phyloP scores from a whole-genome alignment of 805 yeast species.

The Vanderwaltozyma verrucispora region DNA sequence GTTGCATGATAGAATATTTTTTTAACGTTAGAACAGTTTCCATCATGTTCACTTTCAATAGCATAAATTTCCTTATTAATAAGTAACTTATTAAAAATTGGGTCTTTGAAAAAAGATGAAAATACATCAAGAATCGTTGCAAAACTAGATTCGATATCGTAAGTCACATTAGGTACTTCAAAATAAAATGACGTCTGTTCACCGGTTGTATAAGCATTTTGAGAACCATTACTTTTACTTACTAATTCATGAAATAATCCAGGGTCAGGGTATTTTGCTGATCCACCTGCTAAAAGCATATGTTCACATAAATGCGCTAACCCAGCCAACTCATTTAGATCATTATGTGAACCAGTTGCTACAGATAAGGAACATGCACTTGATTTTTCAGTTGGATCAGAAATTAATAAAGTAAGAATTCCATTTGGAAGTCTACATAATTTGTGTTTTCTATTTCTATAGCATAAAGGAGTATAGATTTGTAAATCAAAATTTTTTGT shows the following conservation, averaged over 20 bases:
- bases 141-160: conserved; percentile 31
- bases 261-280: conserved; percentile 42
- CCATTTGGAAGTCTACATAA: conserved; percentile 56
- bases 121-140: conserved; percentile 39
- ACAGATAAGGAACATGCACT: conserved; percentile 69
- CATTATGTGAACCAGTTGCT: conserved; percentile 71
- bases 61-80: conserved; percentile 46
- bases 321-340: conserved; percentile 62
- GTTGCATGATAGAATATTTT: conserved; percentile 52
- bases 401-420: conserved; percentile 52
- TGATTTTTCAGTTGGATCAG: conserved; percentile 57
- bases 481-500: conserved; percentile 15
- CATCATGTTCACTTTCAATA: conserved; percentile 55
- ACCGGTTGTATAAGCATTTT: conserved; percentile 62
- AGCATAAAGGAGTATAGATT: conserved; percentile 29
- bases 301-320: conserved; percentile 89
- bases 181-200: conserved; percentile 56
- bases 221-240: conserved; percentile 41
- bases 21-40: conserved; percentile 35
- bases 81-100: conserved; percentile 36
- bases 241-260: conserved; percentile 36
- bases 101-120: conserved; percentile 40
- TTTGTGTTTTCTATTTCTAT: conserved; percentile 33
- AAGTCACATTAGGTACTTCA: conserved; percentile 40
- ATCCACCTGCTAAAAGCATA: conserved; percentile 44